Conservation (phyloP, 352 stramenopile genomes). For the Phytophthora rubi region DNA sequence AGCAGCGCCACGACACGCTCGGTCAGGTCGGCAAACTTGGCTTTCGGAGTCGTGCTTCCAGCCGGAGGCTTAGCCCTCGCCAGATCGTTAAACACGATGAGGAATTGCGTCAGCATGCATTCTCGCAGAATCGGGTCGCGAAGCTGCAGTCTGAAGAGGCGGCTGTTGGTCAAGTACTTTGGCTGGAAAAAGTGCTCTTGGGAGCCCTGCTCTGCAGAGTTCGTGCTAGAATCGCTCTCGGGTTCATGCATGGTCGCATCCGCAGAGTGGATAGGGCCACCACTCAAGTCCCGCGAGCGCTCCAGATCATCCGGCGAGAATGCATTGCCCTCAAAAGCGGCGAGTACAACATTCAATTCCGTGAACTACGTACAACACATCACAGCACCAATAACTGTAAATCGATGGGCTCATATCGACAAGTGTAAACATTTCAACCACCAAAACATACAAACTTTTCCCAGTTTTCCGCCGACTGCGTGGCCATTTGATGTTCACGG, state of each 20-base stretch:
- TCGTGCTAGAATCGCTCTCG: conserved; percentile 17
- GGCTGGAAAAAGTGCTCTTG: conserved; percentile 91
- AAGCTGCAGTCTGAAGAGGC: conserved; percentile 90
- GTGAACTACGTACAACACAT: conserved; percentile 51
- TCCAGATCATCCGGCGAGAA: conserved; percentile 86
- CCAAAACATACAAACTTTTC: conserved; percentile 79
- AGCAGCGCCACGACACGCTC: conserved; percentile 83
- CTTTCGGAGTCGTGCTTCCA: conserved; percentile 58
- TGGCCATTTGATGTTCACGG: conserved; percentile 71
- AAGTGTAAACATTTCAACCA: neutral
- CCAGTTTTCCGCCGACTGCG: conserved; percentile 72
- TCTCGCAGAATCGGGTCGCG: conserved; percentile 90
- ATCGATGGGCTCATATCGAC: neutral
- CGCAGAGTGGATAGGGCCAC: conserved; percentile 17
- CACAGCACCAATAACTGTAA: conserved; percentile 10
- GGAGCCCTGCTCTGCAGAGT: conserved; percentile 13
- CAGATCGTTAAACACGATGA: conserved; percentile 85
- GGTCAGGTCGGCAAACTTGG: conserved; percentile 62
- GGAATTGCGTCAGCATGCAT: conserved; percentile 90
- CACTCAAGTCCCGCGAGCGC: conserved; percentile 59
- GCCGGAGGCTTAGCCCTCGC: conserved; percentile 59
- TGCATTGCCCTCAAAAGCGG: conserved; percentile 86
- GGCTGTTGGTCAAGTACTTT: conserved; percentile 93
- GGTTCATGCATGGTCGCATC: conserved; percentile 32
- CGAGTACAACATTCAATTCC: conserved; percentile 79